Conservation (phyloP, 768 basidiomycete genomes). For the Kwoniella botswanensis region DNA sequence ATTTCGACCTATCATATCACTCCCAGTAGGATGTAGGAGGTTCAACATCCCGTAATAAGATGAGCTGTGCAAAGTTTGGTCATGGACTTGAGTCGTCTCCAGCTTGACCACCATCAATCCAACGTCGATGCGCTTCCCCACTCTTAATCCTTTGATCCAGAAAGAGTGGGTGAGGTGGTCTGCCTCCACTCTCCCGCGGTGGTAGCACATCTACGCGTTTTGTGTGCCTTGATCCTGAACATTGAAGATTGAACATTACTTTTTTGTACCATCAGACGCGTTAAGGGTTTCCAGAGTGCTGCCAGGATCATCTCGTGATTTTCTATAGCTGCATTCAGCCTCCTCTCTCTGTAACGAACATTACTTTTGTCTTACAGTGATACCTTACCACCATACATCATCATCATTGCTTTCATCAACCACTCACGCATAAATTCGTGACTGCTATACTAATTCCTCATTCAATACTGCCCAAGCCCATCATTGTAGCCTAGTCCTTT, state of each 20-base stretch:
- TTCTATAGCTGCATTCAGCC: too few relatives aligned
- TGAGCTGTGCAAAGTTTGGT: not conserved
- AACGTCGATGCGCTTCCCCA: not conserved
- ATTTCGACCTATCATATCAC: not conserved
- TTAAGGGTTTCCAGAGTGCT: not conserved
- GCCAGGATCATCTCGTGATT: too few relatives aligned
- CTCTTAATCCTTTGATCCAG: not conserved
- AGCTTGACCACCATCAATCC: not conserved
- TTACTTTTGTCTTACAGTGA: not conserved
- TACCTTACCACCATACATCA: not conserved
- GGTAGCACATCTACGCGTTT: not conserved
- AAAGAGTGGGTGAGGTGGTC: slow-evolving; percentile 13
- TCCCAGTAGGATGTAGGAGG: not conserved
- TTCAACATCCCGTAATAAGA: not conserved
- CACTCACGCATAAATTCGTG: not conserved
- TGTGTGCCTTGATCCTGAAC: not conserved
- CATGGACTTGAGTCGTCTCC: not conserved
- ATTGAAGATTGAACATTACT: slow-evolving; percentile 1
- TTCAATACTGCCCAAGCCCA: not conserved
- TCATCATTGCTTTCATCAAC: not conserved
- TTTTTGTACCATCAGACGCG: slow-evolving; percentile 7
- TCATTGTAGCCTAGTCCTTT: not conserved
- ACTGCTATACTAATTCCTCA: not conserved
- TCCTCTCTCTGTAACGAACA: not conserved
- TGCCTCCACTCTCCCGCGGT: slow-evolving; percentile 26